Conservation (phyloP, 768 basidiomycete species). For the Trametes coccinea region DNA sequence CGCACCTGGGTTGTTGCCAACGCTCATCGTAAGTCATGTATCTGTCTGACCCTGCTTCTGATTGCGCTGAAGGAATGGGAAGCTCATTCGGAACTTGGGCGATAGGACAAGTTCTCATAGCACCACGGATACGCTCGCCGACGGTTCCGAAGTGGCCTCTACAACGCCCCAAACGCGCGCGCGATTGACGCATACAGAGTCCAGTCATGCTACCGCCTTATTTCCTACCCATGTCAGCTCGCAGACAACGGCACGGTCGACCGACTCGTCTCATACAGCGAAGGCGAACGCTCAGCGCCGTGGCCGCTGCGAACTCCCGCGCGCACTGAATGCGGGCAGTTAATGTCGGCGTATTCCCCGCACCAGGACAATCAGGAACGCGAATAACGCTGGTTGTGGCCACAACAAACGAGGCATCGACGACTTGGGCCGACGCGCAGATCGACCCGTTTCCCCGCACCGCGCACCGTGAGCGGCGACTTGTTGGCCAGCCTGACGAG, state of each 20-base stretch:
- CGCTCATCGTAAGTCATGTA: no score
- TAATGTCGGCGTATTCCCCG: constrained; percentile 13
- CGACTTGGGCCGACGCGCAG: neutral
- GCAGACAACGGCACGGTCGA: no score
- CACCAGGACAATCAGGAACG: constrained; percentile 1
- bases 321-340: neutral
- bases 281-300: neutral
- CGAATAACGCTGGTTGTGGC: neutral
- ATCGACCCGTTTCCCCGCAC: neutral
- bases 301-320: neutral
- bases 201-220: no score
- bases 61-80: no score
- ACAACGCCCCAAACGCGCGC: neutral
- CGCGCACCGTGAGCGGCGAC: neutral
- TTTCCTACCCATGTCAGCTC: no score
- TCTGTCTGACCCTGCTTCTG: no score
- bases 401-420: neutral
- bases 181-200: no score
- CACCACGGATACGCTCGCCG: neutral
- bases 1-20: neutral
- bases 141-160: neutral
- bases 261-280: neutral
- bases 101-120: neutral
- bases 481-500: neutral
- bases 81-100: no score